These are phyloP conservation scores for Trichoderma breve DNA, from an alignment of 2,329 filamentous ascomycete genomes.

Conservation along the genomic window DNA sequence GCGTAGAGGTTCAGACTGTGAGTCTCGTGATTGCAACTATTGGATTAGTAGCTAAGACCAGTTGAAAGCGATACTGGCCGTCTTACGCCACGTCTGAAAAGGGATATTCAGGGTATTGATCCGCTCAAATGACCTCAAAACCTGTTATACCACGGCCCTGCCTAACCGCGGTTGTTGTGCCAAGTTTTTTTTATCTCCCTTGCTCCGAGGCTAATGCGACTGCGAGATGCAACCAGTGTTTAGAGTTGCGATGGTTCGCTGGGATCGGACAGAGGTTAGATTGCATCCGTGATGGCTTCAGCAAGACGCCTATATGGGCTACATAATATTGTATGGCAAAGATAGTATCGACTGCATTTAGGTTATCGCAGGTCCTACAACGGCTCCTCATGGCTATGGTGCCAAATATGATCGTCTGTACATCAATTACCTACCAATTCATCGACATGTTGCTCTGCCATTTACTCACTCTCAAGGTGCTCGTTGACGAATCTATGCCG, in stretches of 20 bases:
- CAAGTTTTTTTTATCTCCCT: neutral
- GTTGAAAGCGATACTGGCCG: neutral
- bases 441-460: neutral
- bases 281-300: neutral
- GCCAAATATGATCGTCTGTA: neutral
- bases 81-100: neutral
- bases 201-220: neutral
- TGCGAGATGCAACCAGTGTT: neutral
- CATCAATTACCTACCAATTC: neutral
- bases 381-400: neutral
- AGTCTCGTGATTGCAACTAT: neutral
- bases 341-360: neutral
- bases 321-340: neutral
- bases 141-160: neutral
- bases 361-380: neutral
- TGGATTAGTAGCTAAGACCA: neutral
- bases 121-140: neutral
- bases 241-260: neutral
- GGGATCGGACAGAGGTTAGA: neutral
- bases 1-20: neutral
- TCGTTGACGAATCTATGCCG: slow-evolving; percentile 3
- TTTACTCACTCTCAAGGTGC: neutral
- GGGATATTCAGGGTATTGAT: neutral
- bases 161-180: neutral
- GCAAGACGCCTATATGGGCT: neutral